Base-by-base conservation (phyloP, 352 stramenopile genomes). In the Plasmopara muralis region DNA sequence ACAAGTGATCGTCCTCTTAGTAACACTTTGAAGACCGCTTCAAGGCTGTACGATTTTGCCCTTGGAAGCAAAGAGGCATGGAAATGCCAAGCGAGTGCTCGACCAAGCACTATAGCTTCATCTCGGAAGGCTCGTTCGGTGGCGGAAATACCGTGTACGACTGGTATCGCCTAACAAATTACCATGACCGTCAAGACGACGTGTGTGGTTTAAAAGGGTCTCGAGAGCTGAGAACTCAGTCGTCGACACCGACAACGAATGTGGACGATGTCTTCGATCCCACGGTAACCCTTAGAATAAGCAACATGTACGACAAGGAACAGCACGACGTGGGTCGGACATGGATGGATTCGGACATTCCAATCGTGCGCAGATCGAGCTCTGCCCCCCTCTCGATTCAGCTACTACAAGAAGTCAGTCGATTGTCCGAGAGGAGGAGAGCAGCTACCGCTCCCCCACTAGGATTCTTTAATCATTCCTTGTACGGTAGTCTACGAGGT, bases 91-190 rank as follows among this genome's bases (percentile, higher is more conserved):
- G 60, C 38, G 53, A 72, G n/a, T 41, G 62, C 9, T 61, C 55
- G 39, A 67, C 60, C 47, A 81, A 83, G 59, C 85, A 74, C 70
- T 89, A 77, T 67, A 85, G 74, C 61, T 89, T 89, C 60, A 89
- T 89, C 63, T 89, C 78, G 38, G 78, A 89, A 62, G 76, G 83
- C 20, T 89, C 78, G 46, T 89, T 89, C 59, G 56, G 55, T 18
- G 70, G 62, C 28, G 56, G 62, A 29, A 55, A 34, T 16, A 60
- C 48, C n/a, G 60, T 52, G 16, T 70, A 83, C 34, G 71, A 77
- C 42, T 83, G 72, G 68, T 65, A 70, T n/a, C 55, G 58, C 28
- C 33, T 53, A 1, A 58, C 56, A n/a, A 51, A 38, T 0, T 33
- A 57, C 40, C 57, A 52, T 35, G 59, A 43, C 8, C 43, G 45